Conservation (phyloP, 2,329 filamentous ascomycete species). For the Paraphaeosphaeria sporulosa region DNA sequence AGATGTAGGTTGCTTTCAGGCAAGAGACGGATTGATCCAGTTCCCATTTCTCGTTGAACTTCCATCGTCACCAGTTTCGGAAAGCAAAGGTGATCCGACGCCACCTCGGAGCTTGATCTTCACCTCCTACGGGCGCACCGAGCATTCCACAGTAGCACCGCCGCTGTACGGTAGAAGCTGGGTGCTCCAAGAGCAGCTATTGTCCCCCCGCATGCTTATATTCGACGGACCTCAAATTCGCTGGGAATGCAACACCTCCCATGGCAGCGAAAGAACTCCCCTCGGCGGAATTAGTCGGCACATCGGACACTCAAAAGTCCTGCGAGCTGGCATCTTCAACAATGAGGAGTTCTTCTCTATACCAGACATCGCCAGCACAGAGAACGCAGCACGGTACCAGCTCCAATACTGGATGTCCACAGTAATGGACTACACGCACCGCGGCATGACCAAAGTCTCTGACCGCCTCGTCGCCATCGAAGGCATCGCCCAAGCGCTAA, state of each 20-base stretch:
- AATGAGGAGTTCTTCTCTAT: slow-evolving; percentile 23
- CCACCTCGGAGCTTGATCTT: slow-evolving; percentile 15
- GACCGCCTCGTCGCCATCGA: slow-evolving; percentile 30
- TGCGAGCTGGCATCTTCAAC: slow-evolving; percentile 22
- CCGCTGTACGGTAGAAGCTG: slow-evolving; percentile 31
- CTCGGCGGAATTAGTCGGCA: slow-evolving; percentile 23
- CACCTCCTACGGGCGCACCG: slow-evolving; percentile 21
- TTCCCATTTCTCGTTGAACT: slow-evolving; percentile 26
- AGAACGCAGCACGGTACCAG: slow-evolving; percentile 13
- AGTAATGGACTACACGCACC: slow-evolving; percentile 31
- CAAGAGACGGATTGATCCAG: slow-evolving; percentile 29
- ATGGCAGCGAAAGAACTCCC: slow-evolving; percentile 27
- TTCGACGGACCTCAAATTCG: slow-evolving; percentile 27
- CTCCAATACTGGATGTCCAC: slow-evolving; percentile 25
- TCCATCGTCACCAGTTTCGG: background rate
- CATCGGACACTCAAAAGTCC: slow-evolving; percentile 20
- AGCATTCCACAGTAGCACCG: slow-evolving; percentile 18
- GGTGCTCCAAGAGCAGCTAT: slow-evolving; percentile 34
- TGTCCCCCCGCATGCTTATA: slow-evolving; percentile 29
- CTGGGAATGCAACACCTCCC: slow-evolving; percentile 31
- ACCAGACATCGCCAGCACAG: background rate
- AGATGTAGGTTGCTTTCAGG: slow-evolving; percentile 29
- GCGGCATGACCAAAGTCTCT: slow-evolving; percentile 28
- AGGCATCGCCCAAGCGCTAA: slow-evolving; percentile 26
- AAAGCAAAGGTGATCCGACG: background rate